Evolutionary conservation across 768 basidiomycete species (phyloP).

Genomic region (Hericium rajendrae): DNA sequence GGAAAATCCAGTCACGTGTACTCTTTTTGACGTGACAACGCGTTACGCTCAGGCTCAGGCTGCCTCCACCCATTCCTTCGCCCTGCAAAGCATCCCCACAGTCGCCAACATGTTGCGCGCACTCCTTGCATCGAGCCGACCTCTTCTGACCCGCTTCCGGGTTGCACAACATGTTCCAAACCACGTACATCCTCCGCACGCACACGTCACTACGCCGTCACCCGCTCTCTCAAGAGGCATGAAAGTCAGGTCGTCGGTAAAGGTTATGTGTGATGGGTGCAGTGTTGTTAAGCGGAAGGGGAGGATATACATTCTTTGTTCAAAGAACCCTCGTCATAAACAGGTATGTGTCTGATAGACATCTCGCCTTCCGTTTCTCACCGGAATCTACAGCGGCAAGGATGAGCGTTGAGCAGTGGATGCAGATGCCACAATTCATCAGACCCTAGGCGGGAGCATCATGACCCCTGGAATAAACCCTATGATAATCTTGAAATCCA

Average conservation of each 20-base stretch:
- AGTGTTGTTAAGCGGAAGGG: constrained; percentile 83
- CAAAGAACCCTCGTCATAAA: constrained; percentile 94
- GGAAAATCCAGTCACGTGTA: too few relatives aligned
- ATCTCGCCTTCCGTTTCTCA: not conserved
- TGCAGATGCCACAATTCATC: too few relatives aligned
- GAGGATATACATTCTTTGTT: constrained; percentile 85
- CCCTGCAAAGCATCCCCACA: too few relatives aligned
- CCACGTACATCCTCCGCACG: constrained; percentile 7
- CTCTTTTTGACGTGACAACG: too few relatives aligned
- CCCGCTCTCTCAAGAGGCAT: constrained; percentile 57
- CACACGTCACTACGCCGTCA: constrained; percentile 5
- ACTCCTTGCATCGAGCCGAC: constrained; percentile 52
- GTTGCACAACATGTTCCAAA: constrained; percentile 19
- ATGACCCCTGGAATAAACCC: too few relatives aligned
- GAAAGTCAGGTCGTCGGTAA: constrained; percentile 95
- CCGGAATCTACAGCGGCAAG: not conserved
- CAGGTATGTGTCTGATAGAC: constrained; percentile 49
- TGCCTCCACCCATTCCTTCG: too few relatives aligned
- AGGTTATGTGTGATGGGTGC: constrained; percentile 92
- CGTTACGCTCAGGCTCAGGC: too few relatives aligned
- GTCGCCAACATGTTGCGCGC: constrained; percentile 47
- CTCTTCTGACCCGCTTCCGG: constrained; percentile 45
- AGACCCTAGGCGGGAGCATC: too few relatives aligned
- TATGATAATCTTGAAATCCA: too few relatives aligned
- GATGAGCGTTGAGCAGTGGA: not conserved